These are phyloP conservation scores for Ceratocystis smalleyi DNA, from an alignment of 2,329 filamentous ascomycete genomes.

Conservation along the genomic window DNA sequence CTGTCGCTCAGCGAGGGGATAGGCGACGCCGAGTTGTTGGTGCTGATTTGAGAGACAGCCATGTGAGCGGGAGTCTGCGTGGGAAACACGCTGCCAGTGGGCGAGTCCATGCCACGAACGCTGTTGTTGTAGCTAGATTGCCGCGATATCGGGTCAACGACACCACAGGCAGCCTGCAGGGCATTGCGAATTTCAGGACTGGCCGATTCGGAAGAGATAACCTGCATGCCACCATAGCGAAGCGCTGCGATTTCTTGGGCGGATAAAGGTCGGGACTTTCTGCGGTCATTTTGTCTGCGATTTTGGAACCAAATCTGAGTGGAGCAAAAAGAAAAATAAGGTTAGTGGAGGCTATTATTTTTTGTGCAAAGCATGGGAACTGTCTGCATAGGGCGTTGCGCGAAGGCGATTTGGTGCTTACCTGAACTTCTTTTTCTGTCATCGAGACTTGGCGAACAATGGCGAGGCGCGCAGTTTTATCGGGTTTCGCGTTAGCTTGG, in stretches of 20 bases:
- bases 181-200: constrained; percentile 19
- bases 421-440: constrained; percentile 93
- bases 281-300: constrained; percentile 76
- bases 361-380: not conserved
- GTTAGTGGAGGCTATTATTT: not conserved
- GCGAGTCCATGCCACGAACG: constrained; percentile 4
- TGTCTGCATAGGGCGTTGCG: not conserved
- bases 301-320: constrained; percentile 97
- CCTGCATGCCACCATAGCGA: constrained; percentile 38
- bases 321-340: not conserved
- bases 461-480: constrained; percentile 70
- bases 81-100: constrained; percentile 9
- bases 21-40: constrained; percentile 4
- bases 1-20: constrained; percentile 15
- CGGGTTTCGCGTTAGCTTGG: constrained; percentile 70
- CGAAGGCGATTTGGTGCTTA: constrained; percentile 30
- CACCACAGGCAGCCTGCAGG: constrained; percentile 20
- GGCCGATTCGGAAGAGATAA: constrained; percentile 31
- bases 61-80: constrained; percentile 21
- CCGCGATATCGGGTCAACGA: constrained; percentile 21
- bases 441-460: constrained; percentile 76
- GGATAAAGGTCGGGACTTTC: constrained; percentile 71
- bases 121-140: constrained; percentile 14
- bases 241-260: constrained; percentile 57
- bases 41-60: constrained; percentile 2